phyloP scores from a whole-genome alignment of 306 rosid species.

The Lotus japonicus region DNA sequence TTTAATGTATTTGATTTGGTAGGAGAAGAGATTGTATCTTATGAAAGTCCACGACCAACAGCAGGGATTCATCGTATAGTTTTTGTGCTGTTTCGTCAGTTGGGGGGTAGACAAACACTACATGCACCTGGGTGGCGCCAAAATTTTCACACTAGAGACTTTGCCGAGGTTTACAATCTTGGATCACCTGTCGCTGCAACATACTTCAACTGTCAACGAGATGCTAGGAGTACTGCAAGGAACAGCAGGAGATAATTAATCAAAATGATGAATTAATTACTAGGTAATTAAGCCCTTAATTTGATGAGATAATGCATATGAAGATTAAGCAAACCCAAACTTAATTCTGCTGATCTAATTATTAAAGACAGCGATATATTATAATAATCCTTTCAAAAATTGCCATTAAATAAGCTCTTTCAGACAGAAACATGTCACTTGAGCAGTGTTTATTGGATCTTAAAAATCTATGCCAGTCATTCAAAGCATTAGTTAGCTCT shows the following conservation, averaged over 20 bases:
- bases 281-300: neutral
- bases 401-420: too few species aligned
- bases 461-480: neutral
- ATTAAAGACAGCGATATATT: too few species aligned
- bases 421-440: too few species aligned
- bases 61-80: constrained; percentile 62
- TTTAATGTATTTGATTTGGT: neutral
- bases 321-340: neutral
- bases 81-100: constrained; percentile 48
- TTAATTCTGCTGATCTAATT: neutral
- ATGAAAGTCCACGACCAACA: constrained; percentile 43
- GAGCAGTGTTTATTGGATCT: too few species aligned
- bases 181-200: constrained; percentile 70
- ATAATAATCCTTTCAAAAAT: too few species aligned
- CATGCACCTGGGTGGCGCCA: constrained; percentile 76
- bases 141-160: constrained; percentile 63
- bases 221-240: constrained; percentile 37
- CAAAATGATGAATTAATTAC: too few species aligned
- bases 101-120: constrained; percentile 49
- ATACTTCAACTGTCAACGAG: constrained; percentile 63
- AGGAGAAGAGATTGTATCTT: neutral
- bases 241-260: constrained; percentile 11
- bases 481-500: neutral
- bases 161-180: constrained; percentile 55
- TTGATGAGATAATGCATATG: neutral